Percentiles rank a stretch among this genome's conserved stretches.
These are phyloP conservation scores for Westerdykella aurantiaca DNA, from an alignment of 2,329 filamentous ascomycete species.

Conservation along the genomic window DNA sequence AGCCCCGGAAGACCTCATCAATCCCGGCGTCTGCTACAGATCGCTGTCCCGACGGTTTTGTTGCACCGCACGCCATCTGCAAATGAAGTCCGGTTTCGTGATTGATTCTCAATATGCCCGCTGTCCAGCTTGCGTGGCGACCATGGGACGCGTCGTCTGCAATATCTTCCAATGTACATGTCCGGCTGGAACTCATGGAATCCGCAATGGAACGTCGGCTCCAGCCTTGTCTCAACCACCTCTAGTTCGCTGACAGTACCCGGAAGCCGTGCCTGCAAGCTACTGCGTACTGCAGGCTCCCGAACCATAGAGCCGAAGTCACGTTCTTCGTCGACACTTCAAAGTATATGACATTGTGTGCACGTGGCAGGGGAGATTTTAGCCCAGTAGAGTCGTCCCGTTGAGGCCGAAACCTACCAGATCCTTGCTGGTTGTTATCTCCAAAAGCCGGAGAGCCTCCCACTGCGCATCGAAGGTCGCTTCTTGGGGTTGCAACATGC, in stretches of 20 bases:
- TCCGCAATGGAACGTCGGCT: constrained; percentile 9
- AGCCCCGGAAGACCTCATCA: constrained; percentile 13
- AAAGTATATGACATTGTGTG: constrained; percentile 13
- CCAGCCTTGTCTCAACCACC: not conserved
- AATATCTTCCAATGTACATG: constrained; percentile 14
- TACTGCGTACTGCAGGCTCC: constrained; percentile 8
- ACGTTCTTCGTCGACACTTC: constrained; percentile 6
- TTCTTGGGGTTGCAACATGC: constrained; percentile 12
- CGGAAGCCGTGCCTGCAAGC: constrained; percentile 8
- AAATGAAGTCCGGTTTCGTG: constrained; percentile 17
- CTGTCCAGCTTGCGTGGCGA: constrained; percentile 18
- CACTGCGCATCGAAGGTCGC: constrained; percentile 8
- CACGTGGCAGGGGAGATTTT: constrained; percentile 17
- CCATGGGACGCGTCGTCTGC: constrained; percentile 18
- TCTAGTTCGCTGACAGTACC: constrained; percentile 4
- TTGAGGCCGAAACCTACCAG: constrained; percentile 16
- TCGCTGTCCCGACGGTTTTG: constrained; percentile 11
- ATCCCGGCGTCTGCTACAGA: constrained; percentile 16
- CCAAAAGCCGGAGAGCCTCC: constrained; percentile 10
- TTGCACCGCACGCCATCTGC: constrained; percentile 13
- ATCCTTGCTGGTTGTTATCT: constrained; percentile 12
- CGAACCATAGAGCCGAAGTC: constrained; percentile 3
- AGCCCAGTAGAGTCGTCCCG: constrained; percentile 4
- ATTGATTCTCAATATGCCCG: constrained; percentile 20
- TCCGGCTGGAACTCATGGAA: constrained; percentile 3